Conservation (phyloP, 2,329 filamentous ascomycete genomes). For the Aureobasidium vineae region DNA sequence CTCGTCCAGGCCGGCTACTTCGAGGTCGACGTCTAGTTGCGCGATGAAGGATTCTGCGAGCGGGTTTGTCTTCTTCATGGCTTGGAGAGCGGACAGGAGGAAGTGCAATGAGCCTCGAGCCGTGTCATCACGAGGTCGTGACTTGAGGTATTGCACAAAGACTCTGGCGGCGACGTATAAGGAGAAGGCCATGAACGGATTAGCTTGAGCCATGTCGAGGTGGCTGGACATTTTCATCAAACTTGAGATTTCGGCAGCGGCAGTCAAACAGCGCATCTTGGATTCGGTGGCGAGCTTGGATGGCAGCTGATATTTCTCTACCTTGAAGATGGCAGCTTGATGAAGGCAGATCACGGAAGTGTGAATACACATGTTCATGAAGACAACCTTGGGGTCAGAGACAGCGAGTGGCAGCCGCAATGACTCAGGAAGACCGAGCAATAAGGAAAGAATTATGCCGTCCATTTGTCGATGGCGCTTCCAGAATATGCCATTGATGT, state of each 20-base stretch:
- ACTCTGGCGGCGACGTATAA: slow-evolving; percentile 94
- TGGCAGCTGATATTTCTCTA: slow-evolving; percentile 80
- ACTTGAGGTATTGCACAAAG: slow-evolving; percentile 96
- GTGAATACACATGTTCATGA: slow-evolving; percentile 95
- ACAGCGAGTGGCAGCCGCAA: slow-evolving; percentile 77
- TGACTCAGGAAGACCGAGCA: slow-evolving; percentile 74
- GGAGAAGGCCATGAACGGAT: slow-evolving; percentile 92
- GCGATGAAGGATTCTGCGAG: slow-evolving; percentile 93
- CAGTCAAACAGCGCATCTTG: slow-evolving; percentile 88
- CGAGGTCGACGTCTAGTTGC: slow-evolving; percentile 88
- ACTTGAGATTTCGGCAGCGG: slow-evolving; percentile 87
- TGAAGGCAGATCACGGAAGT: slow-evolving; percentile 97
- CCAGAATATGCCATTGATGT: slow-evolving; percentile 94
- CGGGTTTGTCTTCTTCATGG: slow-evolving; percentile 81
- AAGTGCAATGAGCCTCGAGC: slow-evolving; percentile 83
- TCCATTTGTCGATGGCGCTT: slow-evolving; percentile 87
- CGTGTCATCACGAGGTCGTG: slow-evolving; percentile 77
- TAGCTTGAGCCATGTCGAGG: slow-evolving; percentile 87
- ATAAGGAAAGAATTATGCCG: slow-evolving; percentile 83
- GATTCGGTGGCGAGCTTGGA: slow-evolving; percentile 79
- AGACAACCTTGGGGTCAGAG: slow-evolving; percentile 78
- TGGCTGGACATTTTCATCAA: slow-evolving; percentile 96
- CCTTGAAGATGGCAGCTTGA: slow-evolving; percentile 96
- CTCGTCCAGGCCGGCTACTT: slow-evolving; percentile 62
- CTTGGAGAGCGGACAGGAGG: slow-evolving; percentile 84